These are phyloP conservation scores for Pythium grandisporangium DNA, from an alignment of 352 stramenopile species.

Conservation along the genomic window DNA sequence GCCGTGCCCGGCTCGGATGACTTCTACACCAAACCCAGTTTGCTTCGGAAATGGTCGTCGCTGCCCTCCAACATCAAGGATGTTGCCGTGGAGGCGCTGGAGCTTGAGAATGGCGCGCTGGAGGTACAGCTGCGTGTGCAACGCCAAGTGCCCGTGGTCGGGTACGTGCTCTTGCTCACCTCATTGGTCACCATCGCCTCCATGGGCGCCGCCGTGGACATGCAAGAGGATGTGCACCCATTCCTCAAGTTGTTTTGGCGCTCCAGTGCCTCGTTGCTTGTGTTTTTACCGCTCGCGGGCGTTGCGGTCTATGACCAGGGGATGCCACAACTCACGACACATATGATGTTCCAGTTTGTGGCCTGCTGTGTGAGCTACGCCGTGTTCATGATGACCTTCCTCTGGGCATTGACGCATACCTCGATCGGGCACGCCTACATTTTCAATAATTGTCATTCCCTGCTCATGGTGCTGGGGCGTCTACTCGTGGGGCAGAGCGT, in stretches of 20 bases:
- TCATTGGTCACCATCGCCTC: constrained; percentile 73
- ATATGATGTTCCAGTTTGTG: constrained; percentile 56
- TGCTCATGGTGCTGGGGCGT: constrained; percentile 66
- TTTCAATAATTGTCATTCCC: constrained; percentile 84
- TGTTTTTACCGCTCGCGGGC: constrained; percentile 54
- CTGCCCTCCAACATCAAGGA: constrained; percentile 64
- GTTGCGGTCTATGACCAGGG: constrained; percentile 45
- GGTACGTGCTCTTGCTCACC: constrained; percentile 63
- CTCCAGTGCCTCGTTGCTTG: constrained; percentile 55
- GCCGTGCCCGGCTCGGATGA: constrained; percentile 52
- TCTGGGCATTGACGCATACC: constrained; percentile 68
- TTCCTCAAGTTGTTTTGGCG: constrained; percentile 85
- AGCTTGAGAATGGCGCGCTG: constrained; percentile 48
- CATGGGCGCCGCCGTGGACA: constrained; percentile 59
- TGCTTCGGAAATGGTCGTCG: constrained; percentile 48
- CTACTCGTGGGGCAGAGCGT: constrained; percentile 51
- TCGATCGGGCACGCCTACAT: constrained; percentile 81
- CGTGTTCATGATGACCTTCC: constrained; percentile 75
- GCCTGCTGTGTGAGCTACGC: constrained; percentile 60
- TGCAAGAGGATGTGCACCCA: constrained; percentile 59
- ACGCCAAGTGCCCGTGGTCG: constrained; percentile 59
- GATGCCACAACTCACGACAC: constrained; percentile 41
- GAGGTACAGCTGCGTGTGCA: constrained; percentile 72
- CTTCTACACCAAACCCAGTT: constrained; percentile 38
- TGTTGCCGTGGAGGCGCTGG: constrained; percentile 65